Conservation (phyloP, 129 eudicot species). For the Chrysanthemum lavandulifolium region DNA sequence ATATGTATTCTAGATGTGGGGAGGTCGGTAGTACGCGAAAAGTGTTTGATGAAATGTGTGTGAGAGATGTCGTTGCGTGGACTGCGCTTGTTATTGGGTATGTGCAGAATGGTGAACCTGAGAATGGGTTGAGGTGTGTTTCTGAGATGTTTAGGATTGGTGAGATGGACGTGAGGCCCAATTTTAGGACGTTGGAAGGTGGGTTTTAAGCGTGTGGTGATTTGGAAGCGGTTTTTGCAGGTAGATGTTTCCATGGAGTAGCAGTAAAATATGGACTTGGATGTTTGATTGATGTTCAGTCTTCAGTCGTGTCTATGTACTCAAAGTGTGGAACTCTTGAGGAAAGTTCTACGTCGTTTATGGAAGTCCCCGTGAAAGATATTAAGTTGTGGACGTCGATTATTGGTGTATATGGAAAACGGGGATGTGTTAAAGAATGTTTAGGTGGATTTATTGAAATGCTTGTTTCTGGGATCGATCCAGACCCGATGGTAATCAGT, state of each 20-base stretch:
- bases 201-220: conserved; percentile 81
- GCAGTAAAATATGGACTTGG: conserved; percentile 54
- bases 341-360: conserved; percentile 53
- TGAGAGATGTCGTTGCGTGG: conserved; percentile 80
- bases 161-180: conserved; percentile 54
- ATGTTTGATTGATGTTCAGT: conserved; percentile 38
- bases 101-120: conserved; percentile 69
- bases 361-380: conserved; percentile 59
- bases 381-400: conserved; percentile 71
- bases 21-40: conserved; percentile 40
- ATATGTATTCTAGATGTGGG: conserved; percentile 78
- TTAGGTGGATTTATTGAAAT: conserved; percentile 45
- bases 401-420: conserved; percentile 53
- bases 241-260: conserved; percentile 75
- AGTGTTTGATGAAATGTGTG: conserved; percentile 72
- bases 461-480: conserved; percentile 50
- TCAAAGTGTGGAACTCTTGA: conserved; percentile 59
- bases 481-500: conserved; percentile 66
- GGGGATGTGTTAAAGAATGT: conserved; percentile 40
- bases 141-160: conserved; percentile 58
- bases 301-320: conserved; percentile 73
- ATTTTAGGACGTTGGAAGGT: conserved; percentile 77
- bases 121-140: conserved; percentile 53
- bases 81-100: conserved; percentile 86
- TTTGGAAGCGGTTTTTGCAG: conserved; percentile 52